A percentile compares a stretch with the other conserved stretches of the same genome.
Evolutionary conservation across 441 rosid species (phyloP).

Genomic region (Jatropha multifida): DNA sequence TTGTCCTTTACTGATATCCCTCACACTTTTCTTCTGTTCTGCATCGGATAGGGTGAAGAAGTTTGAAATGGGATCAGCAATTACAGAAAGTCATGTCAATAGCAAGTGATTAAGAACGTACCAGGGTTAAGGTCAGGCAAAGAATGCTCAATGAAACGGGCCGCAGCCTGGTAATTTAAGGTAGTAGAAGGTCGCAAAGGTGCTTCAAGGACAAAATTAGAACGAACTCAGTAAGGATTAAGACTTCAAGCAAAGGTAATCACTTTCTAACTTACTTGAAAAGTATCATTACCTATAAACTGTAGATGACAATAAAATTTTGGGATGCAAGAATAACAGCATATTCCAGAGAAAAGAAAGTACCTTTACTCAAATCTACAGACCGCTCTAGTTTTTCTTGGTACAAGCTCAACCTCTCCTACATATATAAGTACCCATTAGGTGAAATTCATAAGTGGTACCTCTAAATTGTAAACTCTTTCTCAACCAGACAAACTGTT

Average conservation of each 20-base stretch:
- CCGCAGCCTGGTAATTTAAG: conserved; percentile 77
- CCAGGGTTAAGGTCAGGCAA: conserved; percentile 82
- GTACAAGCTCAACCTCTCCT: conserved; percentile 78
- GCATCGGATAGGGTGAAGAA: conserved; percentile 13
- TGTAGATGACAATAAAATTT: neutral
- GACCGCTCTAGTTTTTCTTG: conserved; percentile 60
- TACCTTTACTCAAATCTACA: conserved; percentile 74
- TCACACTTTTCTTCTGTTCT: conserved; percentile 76
- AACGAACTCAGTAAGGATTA: conserved; percentile 19
- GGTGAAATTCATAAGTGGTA: neutral
- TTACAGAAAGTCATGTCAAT: neutral
- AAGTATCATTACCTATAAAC: neutral
- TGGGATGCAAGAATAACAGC: neutral
- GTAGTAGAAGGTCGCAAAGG: conserved; percentile 71
- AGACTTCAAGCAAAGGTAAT: conserved; percentile 2
- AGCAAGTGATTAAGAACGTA: conserved; percentile 27
- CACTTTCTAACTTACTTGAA: conserved; percentile 1
- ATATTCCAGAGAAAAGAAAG: conserved; percentile 1
- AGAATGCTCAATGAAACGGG: conserved; percentile 85
- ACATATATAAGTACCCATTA: conserved; percentile 14
- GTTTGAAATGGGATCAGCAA: conserved; percentile 3
- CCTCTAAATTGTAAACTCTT: conserved; percentile 7
- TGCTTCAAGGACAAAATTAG: conserved; percentile 43
- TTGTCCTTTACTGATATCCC: conserved; percentile 66
- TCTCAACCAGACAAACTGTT: neutral